Conservation (phyloP, 2,329 filamentous ascomycete species). For the Aspergillus luchuensis region DNA sequence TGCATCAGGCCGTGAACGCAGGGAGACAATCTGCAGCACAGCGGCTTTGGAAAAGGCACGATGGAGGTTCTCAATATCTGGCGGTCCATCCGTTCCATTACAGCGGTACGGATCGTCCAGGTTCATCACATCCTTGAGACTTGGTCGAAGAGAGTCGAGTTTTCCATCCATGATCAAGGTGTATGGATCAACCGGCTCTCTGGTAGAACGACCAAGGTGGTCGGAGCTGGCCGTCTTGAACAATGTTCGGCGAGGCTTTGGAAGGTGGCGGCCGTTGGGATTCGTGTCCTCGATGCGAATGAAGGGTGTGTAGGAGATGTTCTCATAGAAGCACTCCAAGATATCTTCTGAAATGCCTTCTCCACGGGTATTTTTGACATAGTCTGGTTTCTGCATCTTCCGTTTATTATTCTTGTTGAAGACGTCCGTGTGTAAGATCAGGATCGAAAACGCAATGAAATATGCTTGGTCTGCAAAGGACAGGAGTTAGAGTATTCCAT, state of each 20-base stretch:
- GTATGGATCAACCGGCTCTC: constrained; percentile 93
- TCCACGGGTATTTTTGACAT: constrained; percentile 89
- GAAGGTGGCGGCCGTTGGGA: constrained; percentile 67
- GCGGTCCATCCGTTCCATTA: constrained; percentile 70
- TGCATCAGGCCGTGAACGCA: constrained; percentile 87
- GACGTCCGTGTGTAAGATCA: constrained; percentile 96
- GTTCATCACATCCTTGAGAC: constrained; percentile 87
- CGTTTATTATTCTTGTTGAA: constrained; percentile 99
- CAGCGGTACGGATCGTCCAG: constrained; percentile 92
- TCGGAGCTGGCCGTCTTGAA: constrained; percentile 68
- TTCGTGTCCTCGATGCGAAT: constrained; percentile 95
- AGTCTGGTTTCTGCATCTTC: constrained; percentile 96
- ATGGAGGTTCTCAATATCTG: constrained; percentile 81
- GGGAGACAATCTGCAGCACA: constrained; percentile 91
- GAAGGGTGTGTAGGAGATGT: constrained; percentile 96
- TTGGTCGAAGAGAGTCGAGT: constrained; percentile 78
- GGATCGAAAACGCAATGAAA: constrained; percentile 93
- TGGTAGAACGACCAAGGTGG: constrained; percentile 64
- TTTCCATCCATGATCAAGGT: constrained; percentile 89
- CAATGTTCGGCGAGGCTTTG: constrained; percentile 71
- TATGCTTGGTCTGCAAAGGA: constrained; percentile 78
- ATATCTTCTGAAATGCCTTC: constrained; percentile 94
- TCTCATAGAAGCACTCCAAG: constrained; percentile 95
- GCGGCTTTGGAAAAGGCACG: constrained; percentile 89
- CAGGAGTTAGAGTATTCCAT: too few relatives aligned